phyloP scores from a whole-genome alignment of 352 stramenopile species.

The Globisporangium okanoganense region DNA sequence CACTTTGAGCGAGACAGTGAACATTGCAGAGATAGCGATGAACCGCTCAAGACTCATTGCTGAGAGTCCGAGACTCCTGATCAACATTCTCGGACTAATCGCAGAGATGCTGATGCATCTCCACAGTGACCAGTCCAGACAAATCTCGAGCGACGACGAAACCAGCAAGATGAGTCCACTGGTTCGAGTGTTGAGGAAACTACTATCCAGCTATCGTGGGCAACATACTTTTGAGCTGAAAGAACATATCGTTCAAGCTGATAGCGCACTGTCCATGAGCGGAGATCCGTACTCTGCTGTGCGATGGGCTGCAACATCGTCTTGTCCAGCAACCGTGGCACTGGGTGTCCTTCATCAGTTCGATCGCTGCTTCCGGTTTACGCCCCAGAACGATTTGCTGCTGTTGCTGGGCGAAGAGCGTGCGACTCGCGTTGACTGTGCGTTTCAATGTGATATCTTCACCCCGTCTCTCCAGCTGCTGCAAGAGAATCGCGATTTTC shows the following conservation, averaged over 20 bases:
- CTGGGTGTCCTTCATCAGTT: conserved; percentile 8
- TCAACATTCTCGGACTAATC: conserved; percentile 1
- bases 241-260: not conserved
- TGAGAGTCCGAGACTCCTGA: not conserved
- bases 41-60: not conserved
- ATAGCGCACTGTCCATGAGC: too few species aligned
- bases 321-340: not conserved
- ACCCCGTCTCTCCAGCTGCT: not conserved
- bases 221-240: not conserved
- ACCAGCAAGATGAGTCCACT: not conserved
- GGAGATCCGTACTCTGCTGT: not conserved
- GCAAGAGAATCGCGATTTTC: not conserved
- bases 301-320: not conserved
- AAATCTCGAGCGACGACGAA: not conserved
- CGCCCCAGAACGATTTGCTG: not conserved
- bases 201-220: not conserved
- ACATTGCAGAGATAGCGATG: not conserved
- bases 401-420: not conserved
- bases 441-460: conserved; percentile 5
- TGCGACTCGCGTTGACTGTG: not conserved
- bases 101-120: not conserved
- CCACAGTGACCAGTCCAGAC: not conserved
- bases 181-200: not conserved
- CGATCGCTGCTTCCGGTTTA: conserved; percentile 6
- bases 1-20: not conserved